Conservation (phyloP, 176 grass and related monocot species). For the Carex pumila region DNA sequence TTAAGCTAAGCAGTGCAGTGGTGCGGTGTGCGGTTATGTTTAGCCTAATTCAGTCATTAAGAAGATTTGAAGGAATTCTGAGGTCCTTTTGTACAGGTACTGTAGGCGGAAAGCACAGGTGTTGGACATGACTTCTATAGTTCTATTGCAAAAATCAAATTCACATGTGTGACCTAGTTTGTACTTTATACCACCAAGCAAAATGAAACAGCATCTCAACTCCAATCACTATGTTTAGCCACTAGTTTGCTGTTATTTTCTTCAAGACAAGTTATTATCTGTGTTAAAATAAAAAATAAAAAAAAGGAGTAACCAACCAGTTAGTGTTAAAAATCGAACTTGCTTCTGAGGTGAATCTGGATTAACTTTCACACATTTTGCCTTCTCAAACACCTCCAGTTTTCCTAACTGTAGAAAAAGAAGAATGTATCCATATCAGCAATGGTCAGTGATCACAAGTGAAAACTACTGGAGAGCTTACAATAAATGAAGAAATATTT, state of each 20-base stretch:
- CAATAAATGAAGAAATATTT: neutral
- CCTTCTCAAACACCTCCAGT: conserved; percentile 52
- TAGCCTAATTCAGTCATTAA: neutral
- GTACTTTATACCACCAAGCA: neutral
- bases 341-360: conserved; percentile 89
- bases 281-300: neutral
- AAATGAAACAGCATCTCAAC: neutral
- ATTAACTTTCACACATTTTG: conserved; percentile 79
- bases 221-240: neutral
- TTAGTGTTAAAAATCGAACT: conserved; percentile 72
- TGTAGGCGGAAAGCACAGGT: neutral
- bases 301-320: conserved; percentile 36
- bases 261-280: neutral
- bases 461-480: neutral
- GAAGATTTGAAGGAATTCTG: neutral
- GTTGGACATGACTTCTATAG: neutral
- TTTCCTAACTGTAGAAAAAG: conserved; percentile 37
- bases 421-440: neutral
- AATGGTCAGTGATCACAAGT: neutral
- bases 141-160: neutral
- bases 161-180: neutral
- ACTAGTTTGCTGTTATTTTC: neutral
- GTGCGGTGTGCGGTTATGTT: neutral
- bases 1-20: neutral
- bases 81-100: neutral